Evolutionary conservation across 371 early-diverging fungal genomes (phyloP).

Genomic region (Apophysomyces sp.): DNA sequence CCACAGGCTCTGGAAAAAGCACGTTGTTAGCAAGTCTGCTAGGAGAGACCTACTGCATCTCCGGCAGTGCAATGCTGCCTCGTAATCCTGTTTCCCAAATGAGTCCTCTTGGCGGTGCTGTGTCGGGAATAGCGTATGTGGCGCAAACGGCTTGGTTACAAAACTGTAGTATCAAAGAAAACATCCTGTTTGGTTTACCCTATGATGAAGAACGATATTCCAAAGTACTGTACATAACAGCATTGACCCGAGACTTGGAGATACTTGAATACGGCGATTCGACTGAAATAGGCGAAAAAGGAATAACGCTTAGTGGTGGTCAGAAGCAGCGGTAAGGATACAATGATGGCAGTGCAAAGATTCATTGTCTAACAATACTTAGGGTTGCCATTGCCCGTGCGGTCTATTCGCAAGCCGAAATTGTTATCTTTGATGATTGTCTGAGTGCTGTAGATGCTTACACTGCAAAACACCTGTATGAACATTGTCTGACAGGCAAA

Average conservation of each 20-base stretch:
- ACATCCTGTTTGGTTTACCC: slow-evolving; percentile 78
- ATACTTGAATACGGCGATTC: slow-evolving; percentile 80
- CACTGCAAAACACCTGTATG: slow-evolving; percentile 79
- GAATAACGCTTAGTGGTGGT: slow-evolving; percentile 87
- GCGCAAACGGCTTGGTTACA: slow-evolving; percentile 84
- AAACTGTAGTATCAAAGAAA: slow-evolving; percentile 78
- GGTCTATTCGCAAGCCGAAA: slow-evolving; percentile 69
- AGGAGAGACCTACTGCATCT: slow-evolving; percentile 51
- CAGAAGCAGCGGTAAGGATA: slow-evolving; percentile 70
- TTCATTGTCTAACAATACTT: slow-evolving; percentile 5
- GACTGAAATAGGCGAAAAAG: slow-evolving; percentile 90
- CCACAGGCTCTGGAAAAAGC: slow-evolving; percentile 81
- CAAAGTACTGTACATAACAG: slow-evolving; percentile 66
- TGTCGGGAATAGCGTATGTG: slow-evolving; percentile 71
- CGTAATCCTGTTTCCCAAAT: slow-evolving; percentile 17
- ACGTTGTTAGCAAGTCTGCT: slow-evolving; percentile 69
- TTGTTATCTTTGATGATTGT: slow-evolving; percentile 77
- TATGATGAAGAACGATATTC: slow-evolving; percentile 66
- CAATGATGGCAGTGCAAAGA: slow-evolving; percentile 25
- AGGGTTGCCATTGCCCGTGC: slow-evolving; percentile 76
- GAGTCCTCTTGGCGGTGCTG: slow-evolving; percentile 30
- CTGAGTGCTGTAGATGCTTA: slow-evolving; percentile 85
- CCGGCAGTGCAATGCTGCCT: slow-evolving; percentile 49
- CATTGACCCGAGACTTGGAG: slow-evolving; percentile 78
- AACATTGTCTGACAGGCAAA: slow-evolving; percentile 63